Conservation (phyloP, 768 basidiomycete genomes). For the Xerocomus spinulosus region DNA sequence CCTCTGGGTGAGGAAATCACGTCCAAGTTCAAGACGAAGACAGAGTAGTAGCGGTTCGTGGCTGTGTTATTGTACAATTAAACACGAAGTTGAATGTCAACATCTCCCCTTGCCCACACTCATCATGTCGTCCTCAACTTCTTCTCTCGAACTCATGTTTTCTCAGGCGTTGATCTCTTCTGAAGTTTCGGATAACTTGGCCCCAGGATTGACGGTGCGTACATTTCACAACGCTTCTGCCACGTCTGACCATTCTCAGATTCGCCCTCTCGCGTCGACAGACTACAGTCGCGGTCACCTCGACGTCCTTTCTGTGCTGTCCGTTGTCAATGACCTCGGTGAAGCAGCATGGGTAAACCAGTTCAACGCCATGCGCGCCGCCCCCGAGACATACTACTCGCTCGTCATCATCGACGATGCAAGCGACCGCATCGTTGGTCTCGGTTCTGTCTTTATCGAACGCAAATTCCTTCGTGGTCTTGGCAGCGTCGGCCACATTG, state of each 20-base stretch:
- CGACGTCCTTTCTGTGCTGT: conserved; percentile 68
- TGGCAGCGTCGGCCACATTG: conserved; percentile 92
- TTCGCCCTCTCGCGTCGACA: conserved; percentile 83
- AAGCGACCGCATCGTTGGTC: conserved; percentile 76
- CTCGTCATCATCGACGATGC: conserved; percentile 77
- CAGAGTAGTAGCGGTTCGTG: conserved; percentile 11
- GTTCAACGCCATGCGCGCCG: conserved; percentile 55
- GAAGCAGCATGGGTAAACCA: conserved; percentile 64
- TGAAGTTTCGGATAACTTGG: conserved; percentile 56
- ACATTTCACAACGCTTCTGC: not conserved
- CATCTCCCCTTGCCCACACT: not conserved
- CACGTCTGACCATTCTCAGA: conserved; percentile 41
- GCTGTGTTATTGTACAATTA: conserved; percentile 10
- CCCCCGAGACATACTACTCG: conserved; percentile 68
- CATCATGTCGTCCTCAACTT: conserved; percentile 10
- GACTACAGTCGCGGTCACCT: conserved; percentile 85
- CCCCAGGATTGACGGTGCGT: conserved; percentile 37
- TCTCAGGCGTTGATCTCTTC: conserved; percentile 63
- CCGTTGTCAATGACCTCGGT: conserved; percentile 64
- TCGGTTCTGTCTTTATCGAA: conserved; percentile 84
- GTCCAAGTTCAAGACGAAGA: conserved; percentile 14
- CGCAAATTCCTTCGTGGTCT: conserved; percentile 88
- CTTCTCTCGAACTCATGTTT: conserved; percentile 72
- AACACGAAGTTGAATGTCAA: not conserved
- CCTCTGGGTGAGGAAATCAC: conserved; percentile 18